phyloP scores from a whole-genome alignment of 345 rosid genomes.

The Geranium rotundifolium region DNA sequence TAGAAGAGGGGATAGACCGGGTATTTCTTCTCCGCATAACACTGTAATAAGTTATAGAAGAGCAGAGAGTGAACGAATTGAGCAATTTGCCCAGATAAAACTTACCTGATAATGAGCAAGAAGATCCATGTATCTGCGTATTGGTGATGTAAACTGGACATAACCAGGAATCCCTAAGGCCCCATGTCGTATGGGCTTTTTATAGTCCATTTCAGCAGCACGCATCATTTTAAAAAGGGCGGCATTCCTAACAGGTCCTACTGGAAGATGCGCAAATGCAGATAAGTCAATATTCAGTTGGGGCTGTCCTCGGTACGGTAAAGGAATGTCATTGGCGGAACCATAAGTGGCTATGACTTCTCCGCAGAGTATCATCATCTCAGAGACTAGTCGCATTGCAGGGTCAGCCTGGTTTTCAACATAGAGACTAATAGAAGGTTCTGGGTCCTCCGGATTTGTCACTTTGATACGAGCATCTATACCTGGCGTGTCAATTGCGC shows the following conservation, averaged over 20 bases:
- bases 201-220: slow-evolving; percentile 78
- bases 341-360: slow-evolving; percentile 85
- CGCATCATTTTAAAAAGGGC: slow-evolving; percentile 76
- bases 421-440: slow-evolving; percentile 62
- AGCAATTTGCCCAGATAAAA: slow-evolving; percentile 5
- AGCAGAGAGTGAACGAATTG: too few relatives aligned
- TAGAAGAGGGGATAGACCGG: too few relatives aligned
- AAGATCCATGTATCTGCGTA: slow-evolving; percentile 93
- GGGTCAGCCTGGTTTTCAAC: slow-evolving; percentile 88
- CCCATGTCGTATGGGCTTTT: slow-evolving; percentile 83
- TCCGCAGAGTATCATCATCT: slow-evolving; percentile 98
- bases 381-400: slow-evolving; percentile 91
- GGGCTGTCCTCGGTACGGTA: slow-evolving; percentile 97
- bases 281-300: slow-evolving; percentile 76
- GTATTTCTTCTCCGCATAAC: too few relatives aligned
- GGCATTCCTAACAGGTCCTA: slow-evolving; percentile 82
- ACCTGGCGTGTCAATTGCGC: slow-evolving; percentile 74
- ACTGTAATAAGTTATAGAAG: too few relatives aligned
- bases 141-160: slow-evolving; percentile 95
- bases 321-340: slow-evolving; percentile 51
- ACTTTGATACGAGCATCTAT: slow-evolving; percentile 86
- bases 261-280: slow-evolving; percentile 79
- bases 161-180: slow-evolving; percentile 85
- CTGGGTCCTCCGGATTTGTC: slow-evolving; percentile 73
- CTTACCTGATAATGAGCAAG: slow-evolving; percentile 90